Percentiles rank a stretch among this genome's conserved stretches.
Conservation (phyloP, 192 early-diverging fungal genomes). For the Backusella mclennaniae region DNA sequence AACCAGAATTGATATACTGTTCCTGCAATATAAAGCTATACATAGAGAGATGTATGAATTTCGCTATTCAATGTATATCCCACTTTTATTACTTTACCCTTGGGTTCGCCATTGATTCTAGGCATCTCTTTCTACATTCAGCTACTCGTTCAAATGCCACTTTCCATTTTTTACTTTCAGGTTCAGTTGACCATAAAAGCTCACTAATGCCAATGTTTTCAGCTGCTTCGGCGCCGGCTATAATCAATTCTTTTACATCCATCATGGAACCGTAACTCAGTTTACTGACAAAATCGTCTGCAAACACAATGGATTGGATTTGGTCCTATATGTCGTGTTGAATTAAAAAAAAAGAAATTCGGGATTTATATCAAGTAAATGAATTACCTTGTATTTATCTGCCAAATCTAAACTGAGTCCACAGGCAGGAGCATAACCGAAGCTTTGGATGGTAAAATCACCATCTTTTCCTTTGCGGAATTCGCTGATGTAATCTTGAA, state of each 20-base stretch:
- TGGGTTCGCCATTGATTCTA: constrained; percentile 33
- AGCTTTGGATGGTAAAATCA: constrained; percentile 45
- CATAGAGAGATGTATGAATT: not conserved
- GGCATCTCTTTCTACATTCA: constrained; percentile 33
- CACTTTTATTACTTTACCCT: constrained; percentile 19
- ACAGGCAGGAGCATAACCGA: constrained; percentile 54
- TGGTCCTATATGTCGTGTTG: constrained; percentile 26
- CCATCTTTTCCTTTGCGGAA: constrained; percentile 39
- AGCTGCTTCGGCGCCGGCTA: constrained; percentile 51
- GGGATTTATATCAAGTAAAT: no score
- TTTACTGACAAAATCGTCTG: constrained; percentile 57
- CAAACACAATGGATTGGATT: constrained; percentile 57
- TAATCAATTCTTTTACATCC: constrained; percentile 57
- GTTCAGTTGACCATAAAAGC: constrained; percentile 41
- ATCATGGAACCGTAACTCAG: constrained; percentile 59
- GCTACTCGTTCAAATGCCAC: constrained; percentile 39
- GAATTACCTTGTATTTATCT: constrained; percentile 39
- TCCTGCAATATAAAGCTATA: constrained; percentile 39
- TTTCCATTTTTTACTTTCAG: constrained; percentile 38
- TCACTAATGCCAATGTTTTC: constrained; percentile 42
- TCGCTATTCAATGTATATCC: not conserved
- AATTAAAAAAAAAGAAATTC: no score
- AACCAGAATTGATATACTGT: constrained; percentile 41
- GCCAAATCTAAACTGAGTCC: constrained; percentile 46
- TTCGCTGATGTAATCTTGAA: constrained; percentile 58